phyloP scores from a whole-genome alignment of 1,284 basidiomycete species.

The Malassezia japonica region DNA sequence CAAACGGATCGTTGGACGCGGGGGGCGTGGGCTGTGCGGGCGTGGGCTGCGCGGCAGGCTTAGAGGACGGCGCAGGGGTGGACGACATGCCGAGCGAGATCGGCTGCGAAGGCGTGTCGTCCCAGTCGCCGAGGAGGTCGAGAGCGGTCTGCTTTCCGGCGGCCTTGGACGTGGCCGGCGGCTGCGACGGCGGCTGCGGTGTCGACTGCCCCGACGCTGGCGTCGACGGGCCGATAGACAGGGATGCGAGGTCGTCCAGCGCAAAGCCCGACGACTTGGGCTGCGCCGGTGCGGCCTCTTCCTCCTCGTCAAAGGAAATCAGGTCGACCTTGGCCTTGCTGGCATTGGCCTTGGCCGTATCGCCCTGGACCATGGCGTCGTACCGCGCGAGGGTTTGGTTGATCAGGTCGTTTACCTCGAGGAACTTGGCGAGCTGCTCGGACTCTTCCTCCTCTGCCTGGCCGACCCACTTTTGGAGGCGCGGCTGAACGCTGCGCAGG shows the following conservation, averaged over 20 bases:
- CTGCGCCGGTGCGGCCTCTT: neutral
- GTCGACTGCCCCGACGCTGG: neutral
- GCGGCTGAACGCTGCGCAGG: constrained; percentile 73
- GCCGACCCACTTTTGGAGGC: constrained; percentile 96
- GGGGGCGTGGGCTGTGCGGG: constrained; percentile 1
- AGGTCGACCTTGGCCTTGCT: constrained; percentile 56
- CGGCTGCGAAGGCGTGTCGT: constrained; percentile 7
- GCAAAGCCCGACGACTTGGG: neutral
- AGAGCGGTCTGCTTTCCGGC: neutral
- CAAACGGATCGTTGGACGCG: constrained; percentile 31
- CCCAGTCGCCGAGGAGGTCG: constrained; percentile 14
- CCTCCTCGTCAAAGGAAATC: constrained; percentile 43
- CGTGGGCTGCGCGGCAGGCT: constrained; percentile 18
- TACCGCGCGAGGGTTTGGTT: constrained; percentile 83
- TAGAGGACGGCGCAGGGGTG: neutral
- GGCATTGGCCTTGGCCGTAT: constrained; percentile 49
- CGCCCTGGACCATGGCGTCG: constrained; percentile 75
- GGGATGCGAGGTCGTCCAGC: constrained; percentile 40
- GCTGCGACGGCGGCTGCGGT: neutral
- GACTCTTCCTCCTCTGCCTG: constrained; percentile 69
- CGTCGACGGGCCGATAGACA: constrained; percentile 16
- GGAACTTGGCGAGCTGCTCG: constrained; percentile 72
- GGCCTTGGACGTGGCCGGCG: neutral
- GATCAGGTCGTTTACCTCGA: constrained; percentile 95
- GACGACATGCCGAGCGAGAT: neutral